Conservation (phyloP, 2,329 filamentous ascomycete species). For the Pseudogymnoascus sp. region DNA sequence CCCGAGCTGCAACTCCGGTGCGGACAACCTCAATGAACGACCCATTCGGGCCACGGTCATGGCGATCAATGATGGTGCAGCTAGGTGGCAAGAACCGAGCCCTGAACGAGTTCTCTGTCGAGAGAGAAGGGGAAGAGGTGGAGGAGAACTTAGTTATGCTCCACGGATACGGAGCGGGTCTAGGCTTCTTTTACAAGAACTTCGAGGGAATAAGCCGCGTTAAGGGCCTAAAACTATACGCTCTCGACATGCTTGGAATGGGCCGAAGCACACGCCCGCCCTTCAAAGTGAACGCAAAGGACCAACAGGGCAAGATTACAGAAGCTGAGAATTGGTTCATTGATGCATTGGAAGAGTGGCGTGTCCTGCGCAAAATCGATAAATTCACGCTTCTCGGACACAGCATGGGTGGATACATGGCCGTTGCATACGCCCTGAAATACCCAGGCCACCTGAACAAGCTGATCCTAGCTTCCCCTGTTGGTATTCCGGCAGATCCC, state of each 20-base stretch:
- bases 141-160: conserved; percentile 91
- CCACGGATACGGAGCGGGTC: conserved; percentile 90
- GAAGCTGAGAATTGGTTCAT: conserved; percentile 96
- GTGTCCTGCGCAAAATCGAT: conserved; percentile 77
- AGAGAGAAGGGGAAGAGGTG: conserved; percentile 67
- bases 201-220: conserved; percentile 77
- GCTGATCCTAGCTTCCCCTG: conserved; percentile 87
- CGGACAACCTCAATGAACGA: conserved; percentile 50
- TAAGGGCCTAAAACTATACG: conserved; percentile 80
- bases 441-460: conserved; percentile 94
- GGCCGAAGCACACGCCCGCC: conserved; percentile 75
- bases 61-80: conserved; percentile 77
- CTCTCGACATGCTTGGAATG: conserved; percentile 93
- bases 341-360: conserved; percentile 94
- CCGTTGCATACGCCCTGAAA: conserved; percentile 89
- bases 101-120: conserved; percentile 87
- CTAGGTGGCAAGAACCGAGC: conserved; percentile 78
- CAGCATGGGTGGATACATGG: conserved; percentile 89
- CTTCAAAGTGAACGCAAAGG: conserved; percentile 79
- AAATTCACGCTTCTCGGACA: conserved; percentile 90
- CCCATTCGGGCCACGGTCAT: conserved; percentile 75
- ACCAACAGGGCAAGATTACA: conserved; percentile 66
- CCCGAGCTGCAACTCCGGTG: conserved; percentile 32
- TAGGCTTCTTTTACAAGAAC: conserved; percentile 98
- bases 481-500: conserved; percentile 90